Percentiles rank a stretch among this genome's conserved stretches.
Evolutionary conservation across 305 asterid genomes (phyloP).

Genomic region (Fraxinus sp.): DNA sequence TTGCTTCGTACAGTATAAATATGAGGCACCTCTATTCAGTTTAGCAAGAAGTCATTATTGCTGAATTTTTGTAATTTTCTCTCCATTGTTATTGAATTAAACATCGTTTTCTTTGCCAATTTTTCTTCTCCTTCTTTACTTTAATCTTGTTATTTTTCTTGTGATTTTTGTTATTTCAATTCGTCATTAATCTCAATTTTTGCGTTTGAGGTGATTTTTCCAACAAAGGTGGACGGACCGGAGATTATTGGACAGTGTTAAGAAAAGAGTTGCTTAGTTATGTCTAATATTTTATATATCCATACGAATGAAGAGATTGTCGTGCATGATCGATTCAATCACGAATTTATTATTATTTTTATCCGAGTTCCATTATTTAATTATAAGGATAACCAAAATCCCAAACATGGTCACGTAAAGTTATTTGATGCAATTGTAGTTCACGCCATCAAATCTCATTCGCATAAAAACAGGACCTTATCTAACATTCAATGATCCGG

Average conservation of each 20-base stretch:
- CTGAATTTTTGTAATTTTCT: no score
- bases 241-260: no score
- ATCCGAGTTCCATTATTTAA: background rate
- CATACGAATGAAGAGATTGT: background rate
- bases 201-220: no score
- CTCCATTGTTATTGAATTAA: no score
- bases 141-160: no score
- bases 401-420: background rate
- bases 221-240: background rate
- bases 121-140: no score
- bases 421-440: background rate
- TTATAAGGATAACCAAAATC: background rate
- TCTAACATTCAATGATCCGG: slow-evolving; percentile 17
- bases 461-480: background rate
- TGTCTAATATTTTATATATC: background rate
- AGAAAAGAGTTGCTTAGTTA: background rate
- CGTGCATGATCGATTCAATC: background rate
- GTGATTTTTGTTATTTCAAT: no score
- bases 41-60: no score
- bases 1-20: no score
- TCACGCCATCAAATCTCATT: background rate
- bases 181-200: no score
- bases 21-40: no score
- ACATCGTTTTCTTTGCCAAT: no score
- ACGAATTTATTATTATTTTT: background rate